Conservation (phyloP, 192 early-diverging fungal species). For the Rhizophlyctis rosea region DNA sequence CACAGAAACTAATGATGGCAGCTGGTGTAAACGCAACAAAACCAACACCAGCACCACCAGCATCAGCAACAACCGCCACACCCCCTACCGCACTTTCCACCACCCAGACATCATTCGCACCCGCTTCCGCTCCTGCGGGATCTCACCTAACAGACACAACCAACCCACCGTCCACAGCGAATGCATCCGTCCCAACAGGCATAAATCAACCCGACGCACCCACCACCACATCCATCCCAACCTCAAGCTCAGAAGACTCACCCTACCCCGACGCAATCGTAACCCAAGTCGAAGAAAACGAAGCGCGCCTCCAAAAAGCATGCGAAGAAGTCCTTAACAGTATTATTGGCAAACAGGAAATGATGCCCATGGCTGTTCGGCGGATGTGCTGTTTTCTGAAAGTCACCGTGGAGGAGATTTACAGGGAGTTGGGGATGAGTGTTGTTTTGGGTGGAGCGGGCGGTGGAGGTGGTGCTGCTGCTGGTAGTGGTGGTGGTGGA, state of each 20-base stretch:
- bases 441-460: not conserved
- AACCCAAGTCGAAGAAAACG: conserved; percentile 19
- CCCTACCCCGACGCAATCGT: too few species aligned
- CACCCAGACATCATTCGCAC: too few species aligned
- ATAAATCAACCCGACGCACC: too few species aligned
- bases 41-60: not conserved
- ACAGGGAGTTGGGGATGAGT: conserved; percentile 7
- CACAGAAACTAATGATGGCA: conserved; percentile 26
- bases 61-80: not conserved
- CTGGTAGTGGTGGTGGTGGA: not conserved
- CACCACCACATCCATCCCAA: too few species aligned
- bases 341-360: conserved; percentile 19
- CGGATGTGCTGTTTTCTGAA: conserved; percentile 31
- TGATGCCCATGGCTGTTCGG: conserved; percentile 23
- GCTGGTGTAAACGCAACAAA: not conserved
- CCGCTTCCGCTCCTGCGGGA: conserved; percentile 8
- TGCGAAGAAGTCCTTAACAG: conserved; percentile 14
- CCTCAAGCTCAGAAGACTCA: not conserved
- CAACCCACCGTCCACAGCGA: too few species aligned
- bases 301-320: conserved; percentile 25
- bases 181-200: too few species aligned
- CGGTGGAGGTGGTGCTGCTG: not conserved
- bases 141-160: too few species aligned
- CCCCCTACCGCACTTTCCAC: not conserved
- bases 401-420: conserved; percentile 24